Conservation (phyloP, 805 yeast species). For the Yarrowia osloensis region DNA sequence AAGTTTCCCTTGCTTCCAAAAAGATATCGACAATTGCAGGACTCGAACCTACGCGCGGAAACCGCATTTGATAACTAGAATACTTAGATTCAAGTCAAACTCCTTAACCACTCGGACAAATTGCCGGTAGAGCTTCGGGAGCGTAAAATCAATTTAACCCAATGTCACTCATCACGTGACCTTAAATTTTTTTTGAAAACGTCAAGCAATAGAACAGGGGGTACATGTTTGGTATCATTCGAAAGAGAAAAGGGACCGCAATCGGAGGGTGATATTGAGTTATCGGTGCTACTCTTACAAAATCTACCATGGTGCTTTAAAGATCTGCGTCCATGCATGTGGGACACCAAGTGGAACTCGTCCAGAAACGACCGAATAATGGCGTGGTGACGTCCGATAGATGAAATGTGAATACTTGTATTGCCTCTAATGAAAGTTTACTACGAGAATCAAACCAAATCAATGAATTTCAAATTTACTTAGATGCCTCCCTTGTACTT, state of each 20-base stretch:
- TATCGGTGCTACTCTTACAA: too few species aligned
- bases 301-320: not conserved
- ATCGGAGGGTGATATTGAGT: too few species aligned
- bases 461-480: too few species aligned
- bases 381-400: too few species aligned
- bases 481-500: not conserved
- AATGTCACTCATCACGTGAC: not conserved
- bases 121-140: not conserved
- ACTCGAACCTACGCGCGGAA: slow-evolving; percentile 31
- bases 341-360: too few species aligned
- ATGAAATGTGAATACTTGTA: too few species aligned
- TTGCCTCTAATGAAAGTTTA: too few species aligned
- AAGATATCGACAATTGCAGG: slow-evolving; percentile 27
- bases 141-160: not conserved
- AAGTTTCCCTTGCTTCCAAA: not conserved
- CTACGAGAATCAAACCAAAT: too few species aligned
- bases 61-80: slow-evolving; percentile 28
- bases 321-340: not conserved
- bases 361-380: too few species aligned
- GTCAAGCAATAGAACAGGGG: not conserved
- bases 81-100: slow-evolving; percentile 21
- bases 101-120: slow-evolving; percentile 30
- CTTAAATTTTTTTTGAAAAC: not conserved
- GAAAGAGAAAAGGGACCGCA: not conserved
- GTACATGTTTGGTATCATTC: not conserved